Conservation (phyloP, 176 grass and related monocot species). For the Raddia guianensis region DNA sequence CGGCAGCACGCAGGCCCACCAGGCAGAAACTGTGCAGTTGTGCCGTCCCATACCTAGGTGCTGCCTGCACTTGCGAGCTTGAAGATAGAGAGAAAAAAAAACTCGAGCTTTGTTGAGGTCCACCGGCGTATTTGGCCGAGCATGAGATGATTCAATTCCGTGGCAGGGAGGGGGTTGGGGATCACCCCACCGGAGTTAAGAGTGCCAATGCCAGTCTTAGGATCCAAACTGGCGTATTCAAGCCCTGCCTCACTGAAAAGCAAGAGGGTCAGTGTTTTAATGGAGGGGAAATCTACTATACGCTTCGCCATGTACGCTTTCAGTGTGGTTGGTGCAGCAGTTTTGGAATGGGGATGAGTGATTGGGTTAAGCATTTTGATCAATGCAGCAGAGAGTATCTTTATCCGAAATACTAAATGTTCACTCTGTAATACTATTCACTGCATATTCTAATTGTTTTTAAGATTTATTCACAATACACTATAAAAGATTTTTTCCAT, state of each 20-base stretch:
- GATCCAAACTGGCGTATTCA: conserved; percentile 11
- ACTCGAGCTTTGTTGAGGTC: neutral
- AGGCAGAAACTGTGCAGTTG: too few species aligned
- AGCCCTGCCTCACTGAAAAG: neutral
- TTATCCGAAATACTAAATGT: too few species aligned
- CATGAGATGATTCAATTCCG: conserved; percentile 32
- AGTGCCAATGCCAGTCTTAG: neutral
- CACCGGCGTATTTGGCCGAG: neutral
- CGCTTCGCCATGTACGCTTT: neutral
- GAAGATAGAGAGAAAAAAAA: too few species aligned
- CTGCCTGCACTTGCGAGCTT: neutral
- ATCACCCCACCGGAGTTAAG: conserved; percentile 39
- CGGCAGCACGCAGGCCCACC: too few species aligned
- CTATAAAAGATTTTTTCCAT: too few species aligned
- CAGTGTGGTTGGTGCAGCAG: neutral
- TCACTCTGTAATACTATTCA: too few species aligned
- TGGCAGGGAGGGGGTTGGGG: conserved; percentile 28
- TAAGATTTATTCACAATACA: too few species aligned
- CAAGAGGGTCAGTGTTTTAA: neutral
- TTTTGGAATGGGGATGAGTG: neutral
- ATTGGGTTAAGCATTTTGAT: neutral
- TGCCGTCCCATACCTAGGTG: neutral
- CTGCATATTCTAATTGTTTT: too few species aligned
- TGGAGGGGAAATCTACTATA: neutral
- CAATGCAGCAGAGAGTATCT: too few species aligned